Percentiles rank a stretch among this genome's conserved stretches.
These are phyloP conservation scores for Drechslerella stenobrocha DNA, from an alignment of 2,329 filamentous ascomycete species.

Conservation along the genomic window DNA sequence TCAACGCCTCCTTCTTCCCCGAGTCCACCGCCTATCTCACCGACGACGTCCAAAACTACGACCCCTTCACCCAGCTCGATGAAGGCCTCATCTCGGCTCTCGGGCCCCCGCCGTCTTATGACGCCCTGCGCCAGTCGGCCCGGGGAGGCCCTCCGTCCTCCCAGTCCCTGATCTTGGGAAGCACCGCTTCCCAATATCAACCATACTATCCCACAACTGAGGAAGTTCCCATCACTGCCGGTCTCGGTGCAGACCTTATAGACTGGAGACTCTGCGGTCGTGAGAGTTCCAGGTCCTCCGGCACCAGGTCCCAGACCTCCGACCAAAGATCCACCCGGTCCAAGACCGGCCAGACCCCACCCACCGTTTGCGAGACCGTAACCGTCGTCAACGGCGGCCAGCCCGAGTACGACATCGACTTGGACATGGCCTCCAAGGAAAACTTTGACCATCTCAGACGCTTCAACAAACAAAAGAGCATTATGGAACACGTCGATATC, in stretches of 20 bases:
- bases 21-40: constrained; percentile 30
- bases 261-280: constrained; percentile 46
- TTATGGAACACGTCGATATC: constrained; percentile 43
- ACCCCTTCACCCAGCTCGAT: constrained; percentile 26
- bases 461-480: constrained; percentile 48
- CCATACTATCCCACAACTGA: constrained; percentile 46
- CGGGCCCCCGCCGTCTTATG: constrained; percentile 30
- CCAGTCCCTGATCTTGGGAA: constrained; percentile 36
- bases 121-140: constrained; percentile 33
- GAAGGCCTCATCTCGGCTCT: constrained; percentile 28
- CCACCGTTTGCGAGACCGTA: constrained; percentile 43
- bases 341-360: constrained; percentile 41
- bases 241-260: constrained; percentile 45
- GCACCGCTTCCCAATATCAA: constrained; percentile 27
- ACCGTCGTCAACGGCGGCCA: constrained; percentile 39
- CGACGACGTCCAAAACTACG: constrained; percentile 28
- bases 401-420: constrained; percentile 44
- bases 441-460: constrained; percentile 45
- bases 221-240: constrained; percentile 46
- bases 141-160: constrained; percentile 21
- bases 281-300: constrained; percentile 39
- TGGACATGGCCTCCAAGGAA: constrained; percentile 40
- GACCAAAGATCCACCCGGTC: constrained; percentile 31
- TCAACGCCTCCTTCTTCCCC: constrained; percentile 46
- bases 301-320: constrained; percentile 34